Percentiles rank a stretch among this genome's conserved stretches.
Conservation (phyloP, 139 green algal genomes). For the Tetratostichococcus sp. region DNA sequence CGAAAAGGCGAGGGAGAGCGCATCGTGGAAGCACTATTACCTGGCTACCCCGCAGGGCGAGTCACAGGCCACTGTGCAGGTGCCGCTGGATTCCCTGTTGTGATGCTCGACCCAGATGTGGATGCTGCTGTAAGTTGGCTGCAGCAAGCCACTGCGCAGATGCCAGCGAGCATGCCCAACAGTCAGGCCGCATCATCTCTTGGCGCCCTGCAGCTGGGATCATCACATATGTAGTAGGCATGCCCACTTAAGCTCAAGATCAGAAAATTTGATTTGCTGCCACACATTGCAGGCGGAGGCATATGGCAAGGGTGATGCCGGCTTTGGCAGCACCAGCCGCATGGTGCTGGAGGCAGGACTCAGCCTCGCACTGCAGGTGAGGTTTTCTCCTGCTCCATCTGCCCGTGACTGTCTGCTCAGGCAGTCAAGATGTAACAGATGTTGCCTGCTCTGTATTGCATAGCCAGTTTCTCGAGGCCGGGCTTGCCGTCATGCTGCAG, state of each 20-base stretch:
- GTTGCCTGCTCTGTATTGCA: no score
- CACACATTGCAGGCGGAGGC: slow-evolving; percentile 3
- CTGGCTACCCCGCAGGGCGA: not conserved
- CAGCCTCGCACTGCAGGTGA: slow-evolving; percentile 34
- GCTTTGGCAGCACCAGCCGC: slow-evolving; percentile 61
- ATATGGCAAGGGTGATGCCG: slow-evolving; percentile 43
- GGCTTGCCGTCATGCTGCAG: slow-evolving; percentile 37
- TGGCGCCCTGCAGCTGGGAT: no score
- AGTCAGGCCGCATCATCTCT: no score
- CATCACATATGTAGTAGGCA: no score
- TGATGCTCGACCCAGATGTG: no score
- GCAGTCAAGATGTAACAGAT: no score
- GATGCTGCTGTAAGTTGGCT: no score
- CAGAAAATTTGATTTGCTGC: no score
- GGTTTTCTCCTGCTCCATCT: not conserved
- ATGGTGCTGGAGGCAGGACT: slow-evolving; percentile 68
- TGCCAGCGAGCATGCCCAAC: no score
- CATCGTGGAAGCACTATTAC: not conserved
- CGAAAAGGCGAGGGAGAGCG: not conserved
- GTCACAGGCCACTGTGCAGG: not conserved
- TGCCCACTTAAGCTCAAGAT: no score
- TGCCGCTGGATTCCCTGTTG: not conserved
- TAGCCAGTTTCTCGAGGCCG: slow-evolving; percentile 73
- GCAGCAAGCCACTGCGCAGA: no score
- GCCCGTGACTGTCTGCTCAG: no score